Evolutionary conservation across 352 stramenopile species (phyloP).

Genomic region (Phytophthora pinifolia): DNA sequence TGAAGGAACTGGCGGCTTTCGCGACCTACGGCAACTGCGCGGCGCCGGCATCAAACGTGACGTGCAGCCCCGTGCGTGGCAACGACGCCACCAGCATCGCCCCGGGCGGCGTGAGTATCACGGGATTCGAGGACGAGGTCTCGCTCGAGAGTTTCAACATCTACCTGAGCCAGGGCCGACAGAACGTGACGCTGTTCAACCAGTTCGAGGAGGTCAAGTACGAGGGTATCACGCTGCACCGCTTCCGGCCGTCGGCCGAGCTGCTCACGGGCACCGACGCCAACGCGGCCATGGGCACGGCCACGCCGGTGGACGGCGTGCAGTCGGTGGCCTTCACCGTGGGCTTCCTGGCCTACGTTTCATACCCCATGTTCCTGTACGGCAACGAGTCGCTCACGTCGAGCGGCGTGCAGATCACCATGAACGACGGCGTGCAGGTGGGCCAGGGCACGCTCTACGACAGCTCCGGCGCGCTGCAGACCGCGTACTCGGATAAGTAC

Average conservation of each 20-base stretch:
- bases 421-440: conserved; percentile 44
- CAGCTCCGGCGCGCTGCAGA: conserved; percentile 41
- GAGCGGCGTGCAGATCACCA: conserved; percentile 46
- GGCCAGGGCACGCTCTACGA: conserved; percentile 49
- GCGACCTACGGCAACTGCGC: conserved; percentile 55
- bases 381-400: conserved; percentile 48
- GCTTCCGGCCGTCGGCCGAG: conserved; percentile 42
- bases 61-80: conserved; percentile 51
- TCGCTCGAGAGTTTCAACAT: conserved; percentile 39
- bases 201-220: conserved; percentile 42
- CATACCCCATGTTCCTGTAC: conserved; percentile 62
- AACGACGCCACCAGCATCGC: conserved; percentile 52
- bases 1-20: conserved; percentile 49
- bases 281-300: conserved; percentile 43
- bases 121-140: conserved; percentile 47
- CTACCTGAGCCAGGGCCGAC: conserved; percentile 53
- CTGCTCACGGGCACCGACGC: conserved; percentile 30
- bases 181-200: conserved; percentile 65
- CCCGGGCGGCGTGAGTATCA: conserved; percentile 47
- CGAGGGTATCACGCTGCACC: conserved; percentile 49
- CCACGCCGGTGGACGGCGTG: conserved; percentile 47
- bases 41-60: conserved; percentile 46
- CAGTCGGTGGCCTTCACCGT: conserved; percentile 48
- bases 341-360: conserved; percentile 61
- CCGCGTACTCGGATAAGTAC: conserved; percentile 53